These are phyloP conservation scores for Nicotiana tabacum DNA, from an alignment of 257 asterid genomes.

Conservation along the genomic window DNA sequence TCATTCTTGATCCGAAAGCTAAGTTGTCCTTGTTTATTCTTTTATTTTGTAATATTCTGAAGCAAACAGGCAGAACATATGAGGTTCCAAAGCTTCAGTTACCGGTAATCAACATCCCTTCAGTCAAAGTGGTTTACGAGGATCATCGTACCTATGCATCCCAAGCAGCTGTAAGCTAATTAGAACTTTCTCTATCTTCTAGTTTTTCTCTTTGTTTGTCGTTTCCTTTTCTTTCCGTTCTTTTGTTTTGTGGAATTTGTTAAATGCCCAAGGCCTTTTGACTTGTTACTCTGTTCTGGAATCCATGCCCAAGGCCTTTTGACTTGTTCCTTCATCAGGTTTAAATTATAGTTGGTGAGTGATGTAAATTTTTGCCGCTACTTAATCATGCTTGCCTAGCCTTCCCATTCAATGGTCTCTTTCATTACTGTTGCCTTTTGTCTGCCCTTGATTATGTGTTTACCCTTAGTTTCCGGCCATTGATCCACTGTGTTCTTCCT, in stretches of 20 bases:
- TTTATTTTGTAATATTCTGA: slow-evolving; percentile 28
- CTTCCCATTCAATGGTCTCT: background rate
- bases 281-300: background rate
- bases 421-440: background rate
- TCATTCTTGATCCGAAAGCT: background rate
- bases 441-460: background rate
- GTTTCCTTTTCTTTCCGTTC: background rate
- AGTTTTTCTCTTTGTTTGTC: background rate
- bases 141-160: slow-evolving; percentile 96
- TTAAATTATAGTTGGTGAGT: background rate
- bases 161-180: slow-evolving; percentile 69
- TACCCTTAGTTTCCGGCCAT: background rate
- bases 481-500: background rate
- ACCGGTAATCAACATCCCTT: slow-evolving; percentile 69
- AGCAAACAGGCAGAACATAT: slow-evolving; percentile 83
- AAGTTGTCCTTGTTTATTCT: slow-evolving; percentile 18
- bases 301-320: background rate
- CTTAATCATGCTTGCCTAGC: background rate
- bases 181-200: background rate
- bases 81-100: slow-evolving; percentile 84
- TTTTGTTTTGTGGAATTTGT: background rate
- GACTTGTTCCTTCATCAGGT: background rate
- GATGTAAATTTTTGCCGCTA: background rate
- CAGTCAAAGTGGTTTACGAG: slow-evolving; percentile 65
- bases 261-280: background rate